Evolutionary conservation across 106 monocot genomes (phyloP), one percentile per base, ranked within the genome.

Genomic region (Vanilla planifolia): DNA sequence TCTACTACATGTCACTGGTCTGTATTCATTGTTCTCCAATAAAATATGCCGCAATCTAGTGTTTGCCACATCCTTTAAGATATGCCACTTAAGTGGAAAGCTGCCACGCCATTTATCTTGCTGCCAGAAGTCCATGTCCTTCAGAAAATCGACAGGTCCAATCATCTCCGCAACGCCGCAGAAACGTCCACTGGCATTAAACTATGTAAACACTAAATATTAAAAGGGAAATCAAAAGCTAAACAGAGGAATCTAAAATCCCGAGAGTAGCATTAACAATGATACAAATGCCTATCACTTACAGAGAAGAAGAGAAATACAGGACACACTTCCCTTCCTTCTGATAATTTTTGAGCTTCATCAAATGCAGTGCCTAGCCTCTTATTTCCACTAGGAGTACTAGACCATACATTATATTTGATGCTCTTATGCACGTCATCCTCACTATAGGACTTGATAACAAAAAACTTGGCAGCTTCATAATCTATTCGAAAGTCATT

Each of bases 341-440:
- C 33, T 27, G 74, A 71, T 36, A 71, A 74, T 62, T 66, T 72
- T 35, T 73, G 85, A 28, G 85, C 81, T 56, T 79, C 89, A 59
- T 71, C 69, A 73, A 77, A 93, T 28, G 85, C 93, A 77, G 29
- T 22, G 17, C 79, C 68, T 23, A 93, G 51, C 61, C 75, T 85
- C 60, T 72, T 89, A 33, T 89, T 93, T 11, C 89, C 93, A 57
- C 70, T 93, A 16, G 79, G 74, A 17, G 89, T 93, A 60, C 93
- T 93, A 22, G 93, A 89, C 93, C 89, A 93, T 0, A 93, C 85
- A 56, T 80, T 80, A 78, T 93, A 93, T 33, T 93, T 93, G 37
- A 93, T 85, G 67, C 89, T 93, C 79, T 93, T 93, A 59, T 89
- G 93, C 34, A 93, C 89, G 48, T 93, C 93, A 73, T 93, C 89